phyloP scores from a whole-genome alignment of 192 early-diverging fungal species.

The Umbelopsis sp. region DNA sequence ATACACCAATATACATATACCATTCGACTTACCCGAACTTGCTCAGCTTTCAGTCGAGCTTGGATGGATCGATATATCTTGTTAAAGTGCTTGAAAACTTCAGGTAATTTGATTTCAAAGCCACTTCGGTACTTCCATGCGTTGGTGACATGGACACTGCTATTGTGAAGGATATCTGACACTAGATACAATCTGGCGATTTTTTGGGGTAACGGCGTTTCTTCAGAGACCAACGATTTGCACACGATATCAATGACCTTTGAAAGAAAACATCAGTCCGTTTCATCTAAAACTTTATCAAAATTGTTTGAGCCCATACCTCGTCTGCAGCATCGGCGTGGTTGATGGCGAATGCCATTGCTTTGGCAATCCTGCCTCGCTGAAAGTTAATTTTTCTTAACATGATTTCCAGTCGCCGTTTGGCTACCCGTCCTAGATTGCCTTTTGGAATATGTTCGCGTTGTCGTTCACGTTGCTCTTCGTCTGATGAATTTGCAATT shows the following conservation, averaged over 20 bases:
- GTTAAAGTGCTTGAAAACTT: conserved; percentile 73
- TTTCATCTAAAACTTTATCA: not conserved
- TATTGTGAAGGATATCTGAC: conserved; percentile 92
- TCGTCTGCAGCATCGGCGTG: conserved; percentile 82
- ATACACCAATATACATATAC: not conserved
- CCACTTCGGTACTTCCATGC: conserved; percentile 82
- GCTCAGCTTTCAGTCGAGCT: conserved; percentile 81
- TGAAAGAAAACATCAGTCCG: not conserved
- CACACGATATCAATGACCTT: conserved; percentile 70
- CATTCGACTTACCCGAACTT: conserved; percentile 54
- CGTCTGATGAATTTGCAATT: conserved; percentile 43
- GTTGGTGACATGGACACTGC: conserved; percentile 74
- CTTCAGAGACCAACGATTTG: conserved; percentile 55
- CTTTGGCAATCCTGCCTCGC: conserved; percentile 63
- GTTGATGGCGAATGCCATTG: conserved; percentile 85
- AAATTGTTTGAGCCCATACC: conserved; percentile 31
- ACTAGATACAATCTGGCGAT: conserved; percentile 79
- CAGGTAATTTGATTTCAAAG: conserved; percentile 62
- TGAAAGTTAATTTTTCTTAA: conserved; percentile 45
- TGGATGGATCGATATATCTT: conserved; percentile 65
- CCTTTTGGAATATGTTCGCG: conserved; percentile 49
- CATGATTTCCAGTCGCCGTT: conserved; percentile 47
- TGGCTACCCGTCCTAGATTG: conserved; percentile 47
- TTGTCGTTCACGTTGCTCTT: conserved; percentile 53
- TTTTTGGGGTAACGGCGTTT: conserved; percentile 62